Conservation (phyloP, 2,329 filamentous ascomycete species). For the Sporothrix globosa region DNA sequence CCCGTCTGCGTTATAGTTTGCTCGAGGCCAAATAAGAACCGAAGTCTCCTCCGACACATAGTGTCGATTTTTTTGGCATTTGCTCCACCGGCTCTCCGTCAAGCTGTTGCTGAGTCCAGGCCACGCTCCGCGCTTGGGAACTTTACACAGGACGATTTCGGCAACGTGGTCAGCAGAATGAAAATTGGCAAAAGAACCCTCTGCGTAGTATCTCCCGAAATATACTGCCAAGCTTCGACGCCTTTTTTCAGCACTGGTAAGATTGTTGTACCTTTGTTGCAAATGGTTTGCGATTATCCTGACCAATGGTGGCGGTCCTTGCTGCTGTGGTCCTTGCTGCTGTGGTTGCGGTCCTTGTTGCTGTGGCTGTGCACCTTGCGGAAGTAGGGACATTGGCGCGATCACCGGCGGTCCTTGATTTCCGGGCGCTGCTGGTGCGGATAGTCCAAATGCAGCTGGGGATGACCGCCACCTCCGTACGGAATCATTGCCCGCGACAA, state of each 20-base stretch:
- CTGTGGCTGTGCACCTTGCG: neutral
- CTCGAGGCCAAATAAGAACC: neutral
- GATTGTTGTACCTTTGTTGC: neutral
- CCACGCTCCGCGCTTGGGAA: neutral
- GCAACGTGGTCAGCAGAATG: neutral
- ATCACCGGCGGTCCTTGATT: too few species aligned
- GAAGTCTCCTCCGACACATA: too few species aligned
- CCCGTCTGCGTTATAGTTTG: neutral
- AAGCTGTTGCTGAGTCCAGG: neutral
- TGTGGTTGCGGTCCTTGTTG: neutral
- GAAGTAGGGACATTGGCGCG: too few species aligned
- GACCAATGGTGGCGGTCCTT: neutral
- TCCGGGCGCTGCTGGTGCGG: too few species aligned
- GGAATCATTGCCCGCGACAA: neutral
- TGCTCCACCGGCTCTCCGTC: neutral
- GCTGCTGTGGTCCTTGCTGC: neutral
- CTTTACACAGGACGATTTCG: neutral
- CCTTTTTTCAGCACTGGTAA: neutral
- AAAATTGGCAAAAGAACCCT: neutral
- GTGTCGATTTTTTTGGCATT: neutral
- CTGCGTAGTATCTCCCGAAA: neutral
- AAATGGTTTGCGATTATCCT: too few species aligned
- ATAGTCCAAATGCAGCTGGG: too few species aligned
- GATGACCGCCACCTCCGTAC: neutral
- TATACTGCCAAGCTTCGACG: neutral